Evolutionary conservation across 768 basidiomycete genomes (phyloP).

Genomic region (Tulasnella sp.): DNA sequence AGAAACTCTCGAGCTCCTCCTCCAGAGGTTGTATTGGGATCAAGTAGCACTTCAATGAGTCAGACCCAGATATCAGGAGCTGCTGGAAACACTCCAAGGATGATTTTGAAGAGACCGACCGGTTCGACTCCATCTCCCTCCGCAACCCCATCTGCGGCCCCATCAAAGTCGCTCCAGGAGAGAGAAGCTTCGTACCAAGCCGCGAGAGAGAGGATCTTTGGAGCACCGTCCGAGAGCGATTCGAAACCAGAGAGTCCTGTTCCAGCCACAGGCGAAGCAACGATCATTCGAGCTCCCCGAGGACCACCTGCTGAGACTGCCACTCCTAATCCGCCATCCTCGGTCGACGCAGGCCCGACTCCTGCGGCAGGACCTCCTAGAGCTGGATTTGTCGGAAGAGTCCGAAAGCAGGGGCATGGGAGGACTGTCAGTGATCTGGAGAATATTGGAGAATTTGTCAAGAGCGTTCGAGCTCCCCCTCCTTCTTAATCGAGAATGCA

Average conservation of each 20-base stretch:
- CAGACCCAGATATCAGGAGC: conserved; percentile 8
- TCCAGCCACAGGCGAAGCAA: not conserved
- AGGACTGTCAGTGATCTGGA: conserved; percentile 17
- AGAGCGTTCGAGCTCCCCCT: not conserved
- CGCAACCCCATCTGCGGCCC: conserved; percentile 4
- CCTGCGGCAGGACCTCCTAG: not conserved
- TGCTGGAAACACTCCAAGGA: not conserved
- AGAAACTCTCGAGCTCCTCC: conserved; percentile 7
- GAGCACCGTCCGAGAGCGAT: conserved; percentile 3
- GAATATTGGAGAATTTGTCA: not conserved
- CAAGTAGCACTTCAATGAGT: not conserved
- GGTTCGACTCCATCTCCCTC: not conserved
- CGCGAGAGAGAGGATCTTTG: conserved; percentile 23
- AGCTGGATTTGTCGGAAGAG: conserved; percentile 14
- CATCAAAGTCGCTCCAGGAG: conserved; percentile 17
- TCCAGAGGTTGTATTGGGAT: conserved; percentile 1
- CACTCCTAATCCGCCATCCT: not conserved
- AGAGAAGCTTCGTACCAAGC: conserved; percentile 23
- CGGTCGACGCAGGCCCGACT: not conserved
- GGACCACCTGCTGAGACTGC: conserved; percentile 1
- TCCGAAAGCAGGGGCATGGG: conserved; percentile 11
- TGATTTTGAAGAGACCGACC: conserved; percentile 20
- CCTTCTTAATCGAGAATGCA: not conserved
- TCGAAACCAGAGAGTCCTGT: not conserved
- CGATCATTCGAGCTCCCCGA: conserved; percentile 9